Base-by-base conservation (phyloP, 352 stramenopile genomes). In the Globisporangium parvum region DNA sequence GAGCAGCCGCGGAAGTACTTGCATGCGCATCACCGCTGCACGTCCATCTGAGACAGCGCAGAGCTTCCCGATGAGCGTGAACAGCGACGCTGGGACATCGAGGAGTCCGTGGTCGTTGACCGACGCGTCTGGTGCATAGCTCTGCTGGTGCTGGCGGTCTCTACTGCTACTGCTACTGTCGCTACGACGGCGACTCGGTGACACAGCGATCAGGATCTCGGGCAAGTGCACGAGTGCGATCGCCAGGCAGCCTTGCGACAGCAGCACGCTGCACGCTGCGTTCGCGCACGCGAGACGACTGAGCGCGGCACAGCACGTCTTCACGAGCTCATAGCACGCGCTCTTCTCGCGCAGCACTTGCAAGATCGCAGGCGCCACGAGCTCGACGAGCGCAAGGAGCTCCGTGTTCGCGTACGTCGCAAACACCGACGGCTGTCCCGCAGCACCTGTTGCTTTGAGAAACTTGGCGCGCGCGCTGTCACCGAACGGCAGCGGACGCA, bases 211-310 rank as follows among this genome's bases (percentile, higher is more conserved):
- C 2, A 77, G 50, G 10, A 86, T 67, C 33, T 86, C 71, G 0
- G 75, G 80, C 4, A 90, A 56, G 26, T 90, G 80, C 28, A 80
- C 55, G 26, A 90, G 41, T 17, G 70, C 69, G 26, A 78, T 75
- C n/a, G 80, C 71, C 11, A 93, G 51, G 26, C 63, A 76, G 18
- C 82, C 77, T 58, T 85, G 71, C 0, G 53, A 40, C 4, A 93
- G 63, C 24, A 93, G 50, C n/a, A 67, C 28, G 48, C 53, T 74
- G 35, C 69, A 76, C 1, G 69, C 67, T 17, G 58, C 56, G 18
- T 87, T 89, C 1, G 76, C 89, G 47, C 72, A 80, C 0, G 72
- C 75, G 9, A 93, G 55, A 31, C 80, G 82, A 50, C 78, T 85
- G 21, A 93, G 64, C 12, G 77, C 53, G 15, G 66, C 28, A 46